Evolutionary conservation across 768 basidiomycete genomes (phyloP).

Genomic region (Pluteus cervinus): DNA sequence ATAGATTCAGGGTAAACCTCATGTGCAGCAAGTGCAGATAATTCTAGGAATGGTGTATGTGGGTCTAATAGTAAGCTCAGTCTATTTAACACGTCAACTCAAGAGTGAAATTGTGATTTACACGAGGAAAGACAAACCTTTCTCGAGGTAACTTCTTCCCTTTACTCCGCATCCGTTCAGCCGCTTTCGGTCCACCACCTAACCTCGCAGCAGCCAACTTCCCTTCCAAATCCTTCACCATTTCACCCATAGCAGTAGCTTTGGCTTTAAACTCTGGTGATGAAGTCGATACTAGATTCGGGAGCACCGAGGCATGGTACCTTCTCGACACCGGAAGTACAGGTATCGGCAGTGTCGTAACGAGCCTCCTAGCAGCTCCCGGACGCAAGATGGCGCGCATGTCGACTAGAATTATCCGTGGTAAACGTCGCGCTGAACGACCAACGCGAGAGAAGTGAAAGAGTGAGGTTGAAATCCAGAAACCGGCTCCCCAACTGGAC

Average conservation of each 20-base stretch:
- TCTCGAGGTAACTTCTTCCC: slow-evolving; percentile 84
- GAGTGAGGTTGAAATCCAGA: slow-evolving; percentile 3
- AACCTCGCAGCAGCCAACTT: slow-evolving; percentile 53
- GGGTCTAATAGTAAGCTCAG: slow-evolving; percentile 75
- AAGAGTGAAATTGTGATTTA: slow-evolving; percentile 1
- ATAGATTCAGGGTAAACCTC: slow-evolving; percentile 78
- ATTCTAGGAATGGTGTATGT: slow-evolving; percentile 83
- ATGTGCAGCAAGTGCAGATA: slow-evolving; percentile 81
- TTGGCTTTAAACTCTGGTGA: slow-evolving; percentile 70
- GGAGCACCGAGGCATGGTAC: slow-evolving; percentile 72
- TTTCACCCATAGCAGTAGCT: slow-evolving; percentile 59
- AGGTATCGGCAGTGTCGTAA: slow-evolving; percentile 7
- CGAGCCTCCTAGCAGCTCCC: slow-evolving; percentile 12
- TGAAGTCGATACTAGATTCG: slow-evolving; percentile 61
- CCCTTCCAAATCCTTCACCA: slow-evolving; percentile 58
- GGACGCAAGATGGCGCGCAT: slow-evolving; percentile 7
- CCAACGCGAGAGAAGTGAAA: slow-evolving; percentile 1
- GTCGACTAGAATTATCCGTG: slow-evolving; percentile 8
- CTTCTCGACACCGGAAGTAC: slow-evolving; percentile 11
- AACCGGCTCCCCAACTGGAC: slow-evolving; percentile 15
- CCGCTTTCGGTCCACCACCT: slow-evolving; percentile 74
- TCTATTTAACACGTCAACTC: slow-evolving; percentile 27
- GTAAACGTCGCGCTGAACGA: background rate
- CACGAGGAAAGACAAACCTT: slow-evolving; percentile 41
- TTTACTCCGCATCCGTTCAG: slow-evolving; percentile 65